Evolutionary conservation across 345 rosid genomes (phyloP).

Genomic region (Eucalyptus erythrocorys): DNA sequence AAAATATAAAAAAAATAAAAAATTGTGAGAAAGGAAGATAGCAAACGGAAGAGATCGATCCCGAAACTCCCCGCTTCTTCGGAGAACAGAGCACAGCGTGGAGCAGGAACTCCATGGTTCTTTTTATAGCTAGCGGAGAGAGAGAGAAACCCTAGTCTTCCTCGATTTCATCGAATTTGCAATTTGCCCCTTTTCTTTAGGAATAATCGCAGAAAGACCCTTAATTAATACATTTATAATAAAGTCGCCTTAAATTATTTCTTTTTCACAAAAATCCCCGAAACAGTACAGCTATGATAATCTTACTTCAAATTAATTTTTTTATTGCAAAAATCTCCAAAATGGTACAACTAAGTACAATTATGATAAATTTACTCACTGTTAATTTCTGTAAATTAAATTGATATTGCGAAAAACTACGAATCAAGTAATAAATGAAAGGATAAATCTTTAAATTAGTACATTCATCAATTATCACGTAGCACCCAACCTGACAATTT

Average conservation of each 20-base stretch:
- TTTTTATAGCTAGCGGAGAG: background rate
- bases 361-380: rapidly evolving
- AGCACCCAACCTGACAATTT: rapidly evolving
- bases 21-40: background rate
- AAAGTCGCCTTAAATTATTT: background rate
- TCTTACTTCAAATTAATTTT: no score
- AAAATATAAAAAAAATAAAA: background rate
- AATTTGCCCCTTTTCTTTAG: background rate
- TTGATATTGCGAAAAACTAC: rapidly evolving
- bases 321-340: rapidly evolving
- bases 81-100: no score
- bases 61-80: background rate
- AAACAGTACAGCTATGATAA: no score
- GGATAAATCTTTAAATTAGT: rapidly evolving
- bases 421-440: rapidly evolving
- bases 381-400: rapidly evolving
- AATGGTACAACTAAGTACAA: no score
- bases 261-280: background rate
- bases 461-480: rapidly evolving
- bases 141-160: background rate
- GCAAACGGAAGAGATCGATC: background rate
- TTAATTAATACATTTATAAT: no score
- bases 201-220: background rate
- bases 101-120: background rate
- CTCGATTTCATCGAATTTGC: background rate